A percentile compares a stretch with the other conserved stretches of the same genome.
Conservation (phyloP, 2,329 filamentous ascomycete genomes). For the Ophiostoma triangulosporum region DNA sequence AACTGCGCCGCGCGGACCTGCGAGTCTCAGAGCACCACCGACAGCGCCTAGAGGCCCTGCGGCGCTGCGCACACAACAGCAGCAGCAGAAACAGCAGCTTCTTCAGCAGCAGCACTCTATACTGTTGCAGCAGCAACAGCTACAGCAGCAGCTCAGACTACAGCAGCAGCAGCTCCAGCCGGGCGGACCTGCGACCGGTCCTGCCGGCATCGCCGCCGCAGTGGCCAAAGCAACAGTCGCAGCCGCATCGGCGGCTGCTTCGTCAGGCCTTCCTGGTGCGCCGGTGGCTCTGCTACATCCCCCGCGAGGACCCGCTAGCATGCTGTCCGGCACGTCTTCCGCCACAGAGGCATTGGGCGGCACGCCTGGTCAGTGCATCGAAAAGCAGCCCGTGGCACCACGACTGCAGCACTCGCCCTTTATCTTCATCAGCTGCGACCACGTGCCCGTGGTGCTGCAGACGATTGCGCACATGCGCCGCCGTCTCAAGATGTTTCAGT, state of each 20-base stretch:
- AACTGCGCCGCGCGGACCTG: conserved; percentile 23
- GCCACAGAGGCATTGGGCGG: conserved; percentile 19
- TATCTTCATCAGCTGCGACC: conserved; percentile 75
- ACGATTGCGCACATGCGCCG: conserved; percentile 87
- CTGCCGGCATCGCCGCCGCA: background rate
- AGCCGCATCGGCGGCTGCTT: background rate
- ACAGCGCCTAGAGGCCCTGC: conserved; percentile 81
- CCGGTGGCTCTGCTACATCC: conserved; percentile 18
- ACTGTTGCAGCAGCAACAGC: background rate
- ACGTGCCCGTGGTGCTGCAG: conserved; percentile 72
- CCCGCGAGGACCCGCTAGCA: conserved; percentile 19
- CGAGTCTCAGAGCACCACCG: conserved; percentile 54
- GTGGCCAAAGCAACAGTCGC: background rate
- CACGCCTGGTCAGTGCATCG: conserved; percentile 36
- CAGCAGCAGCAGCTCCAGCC: conserved; percentile 1
- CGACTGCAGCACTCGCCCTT: conserved; percentile 72
- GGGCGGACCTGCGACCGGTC: background rate
- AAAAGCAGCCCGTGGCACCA: conserved; percentile 50
- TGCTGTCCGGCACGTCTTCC: conserved; percentile 8
- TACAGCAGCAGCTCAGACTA: background rate
- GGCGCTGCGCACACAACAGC: conserved; percentile 27
- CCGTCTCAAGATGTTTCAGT: conserved; percentile 67
- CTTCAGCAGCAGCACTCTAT: conserved; percentile 21
- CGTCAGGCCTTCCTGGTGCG: conserved; percentile 6
- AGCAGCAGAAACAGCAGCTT: conserved; percentile 16